Evolutionary conservation across 441 rosid genomes (phyloP).

Genomic region (Viola pubescens): DNA sequence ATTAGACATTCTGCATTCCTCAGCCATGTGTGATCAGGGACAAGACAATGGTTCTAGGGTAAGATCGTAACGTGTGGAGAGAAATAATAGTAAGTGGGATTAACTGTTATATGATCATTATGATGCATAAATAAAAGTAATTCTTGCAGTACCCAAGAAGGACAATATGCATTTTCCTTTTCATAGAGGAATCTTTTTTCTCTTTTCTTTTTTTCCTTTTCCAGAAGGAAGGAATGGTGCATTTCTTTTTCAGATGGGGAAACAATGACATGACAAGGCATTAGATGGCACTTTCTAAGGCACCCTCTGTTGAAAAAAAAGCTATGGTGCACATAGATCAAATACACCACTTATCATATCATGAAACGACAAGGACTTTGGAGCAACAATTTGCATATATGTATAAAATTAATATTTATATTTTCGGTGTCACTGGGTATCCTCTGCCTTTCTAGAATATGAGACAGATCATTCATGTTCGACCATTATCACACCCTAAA

Average conservation of each 20-base stretch:
- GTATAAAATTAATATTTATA: neutral
- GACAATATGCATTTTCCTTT: no score
- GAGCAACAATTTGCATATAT: neutral
- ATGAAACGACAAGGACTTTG: neutral
- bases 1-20: slow-evolving; percentile 17
- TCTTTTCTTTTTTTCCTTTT: no score
- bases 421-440: no score
- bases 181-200: no score
- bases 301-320: neutral
- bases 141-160: no score
- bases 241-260: slow-evolving; percentile 2
- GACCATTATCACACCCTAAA: no score
- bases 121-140: no score
- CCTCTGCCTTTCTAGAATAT: no score
- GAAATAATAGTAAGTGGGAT: neutral
- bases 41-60: neutral
- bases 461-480: no score
- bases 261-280: neutral
- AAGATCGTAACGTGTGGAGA: neutral
- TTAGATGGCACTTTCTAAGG: slow-evolving; percentile 6
- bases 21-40: neutral
- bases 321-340: neutral
- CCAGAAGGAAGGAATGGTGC: neutral
- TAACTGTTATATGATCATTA: neutral
- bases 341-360: slow-evolving; percentile 9